A percentile compares a stretch with the other conserved stretches of the same genome.
These are phyloP conservation scores for Dovyalis caffra DNA, from an alignment of 345 rosid species.

Conservation along the genomic window DNA sequence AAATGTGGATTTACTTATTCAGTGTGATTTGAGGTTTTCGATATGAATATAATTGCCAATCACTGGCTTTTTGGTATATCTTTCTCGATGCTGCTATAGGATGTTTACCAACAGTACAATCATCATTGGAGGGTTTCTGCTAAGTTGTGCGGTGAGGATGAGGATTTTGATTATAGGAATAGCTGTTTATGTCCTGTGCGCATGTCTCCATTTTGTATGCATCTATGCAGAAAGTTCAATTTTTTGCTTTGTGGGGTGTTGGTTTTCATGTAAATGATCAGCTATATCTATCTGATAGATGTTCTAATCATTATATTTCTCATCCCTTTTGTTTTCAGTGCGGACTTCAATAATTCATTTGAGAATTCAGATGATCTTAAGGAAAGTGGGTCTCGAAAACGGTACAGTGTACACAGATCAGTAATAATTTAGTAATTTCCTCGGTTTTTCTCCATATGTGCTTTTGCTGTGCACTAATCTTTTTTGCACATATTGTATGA, in stretches of 20 bases:
- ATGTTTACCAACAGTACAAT: neutral
- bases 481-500: neutral
- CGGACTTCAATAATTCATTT: constrained; percentile 32
- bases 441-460: neutral
- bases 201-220: neutral
- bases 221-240: neutral
- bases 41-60: neutral
- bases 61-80: neutral
- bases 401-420: constrained; percentile 18
- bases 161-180: neutral
- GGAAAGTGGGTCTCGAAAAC: constrained; percentile 35
- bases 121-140: neutral
- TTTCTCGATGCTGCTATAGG: neutral
- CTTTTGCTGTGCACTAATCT: neutral
- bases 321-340: constrained; percentile 21
- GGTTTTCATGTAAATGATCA: neutral
- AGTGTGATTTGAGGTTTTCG: neutral
- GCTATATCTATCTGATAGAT: neutral
- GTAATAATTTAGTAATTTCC: neutral
- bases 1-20: neutral
- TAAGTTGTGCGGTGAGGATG: neutral
- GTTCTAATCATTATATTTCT: neutral
- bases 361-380: constrained; percentile 30
- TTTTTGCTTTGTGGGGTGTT: neutral
- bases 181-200: too few species aligned